A percentile compares a stretch with the other conserved stretches of the same genome.
phyloP scores from a whole-genome alignment of 257 asterid genomes.

The Jacaranda copaia region DNA sequence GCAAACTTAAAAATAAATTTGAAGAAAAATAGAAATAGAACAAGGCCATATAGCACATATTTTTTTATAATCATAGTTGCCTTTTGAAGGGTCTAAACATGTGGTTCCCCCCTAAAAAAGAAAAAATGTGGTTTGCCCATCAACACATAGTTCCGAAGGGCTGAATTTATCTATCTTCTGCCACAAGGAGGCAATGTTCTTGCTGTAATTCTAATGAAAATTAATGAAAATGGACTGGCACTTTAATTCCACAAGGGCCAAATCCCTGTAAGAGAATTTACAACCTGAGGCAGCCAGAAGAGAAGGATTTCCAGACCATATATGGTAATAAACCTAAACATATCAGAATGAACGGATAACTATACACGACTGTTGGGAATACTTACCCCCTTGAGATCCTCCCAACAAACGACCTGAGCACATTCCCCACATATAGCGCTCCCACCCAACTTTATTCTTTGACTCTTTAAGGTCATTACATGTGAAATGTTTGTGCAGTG shows the following conservation, averaged over 20 bases:
- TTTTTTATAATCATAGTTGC: not conserved
- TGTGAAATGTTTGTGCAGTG: conserved; percentile 82
- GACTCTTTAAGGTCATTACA: conserved; percentile 71
- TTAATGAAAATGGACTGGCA: not conserved
- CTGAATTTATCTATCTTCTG: conserved; percentile 21
- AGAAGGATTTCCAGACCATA: not conserved
- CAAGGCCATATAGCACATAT: not conserved
- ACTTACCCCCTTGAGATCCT: conserved; percentile 42
- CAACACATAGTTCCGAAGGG: conserved; percentile 10
- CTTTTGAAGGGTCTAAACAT: conserved; percentile 19
- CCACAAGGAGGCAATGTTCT: not conserved
- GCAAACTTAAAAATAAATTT: not conserved
- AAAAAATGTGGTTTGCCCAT: conserved; percentile 28
- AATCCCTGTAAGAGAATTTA: conserved; percentile 7
- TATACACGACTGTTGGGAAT: not conserved
- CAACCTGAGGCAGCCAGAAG: not conserved
- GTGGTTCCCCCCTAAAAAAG: conserved; percentile 31
- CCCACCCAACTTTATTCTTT: conserved; percentile 66
- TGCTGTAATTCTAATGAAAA: conserved; percentile 12
- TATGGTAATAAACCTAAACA: not conserved
- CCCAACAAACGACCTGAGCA: conserved; percentile 78
- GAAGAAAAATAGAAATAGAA: not conserved
- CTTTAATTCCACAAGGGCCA: not conserved
- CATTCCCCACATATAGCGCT: conserved; percentile 90
- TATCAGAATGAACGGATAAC: not conserved